These are phyloP conservation scores for Ophiocordyceps camponoti-leonardi DNA, from an alignment of 2,329 filamentous ascomycete genomes.

Conservation along the genomic window DNA sequence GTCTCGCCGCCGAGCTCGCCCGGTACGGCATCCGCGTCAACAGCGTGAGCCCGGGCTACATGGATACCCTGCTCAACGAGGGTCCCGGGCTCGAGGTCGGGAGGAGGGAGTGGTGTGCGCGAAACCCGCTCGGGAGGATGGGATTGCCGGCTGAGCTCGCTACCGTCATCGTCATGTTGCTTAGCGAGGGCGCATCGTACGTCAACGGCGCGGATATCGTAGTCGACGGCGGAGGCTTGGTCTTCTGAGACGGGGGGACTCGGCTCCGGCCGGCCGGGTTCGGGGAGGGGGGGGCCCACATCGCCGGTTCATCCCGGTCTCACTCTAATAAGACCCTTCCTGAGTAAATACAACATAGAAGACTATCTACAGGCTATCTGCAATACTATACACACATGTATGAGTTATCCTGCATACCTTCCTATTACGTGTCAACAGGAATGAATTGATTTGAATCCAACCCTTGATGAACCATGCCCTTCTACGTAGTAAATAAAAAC, in stretches of 20 bases:
- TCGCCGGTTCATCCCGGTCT: too few species aligned
- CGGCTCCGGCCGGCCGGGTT: not conserved
- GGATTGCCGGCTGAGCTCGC: slow-evolving; percentile 44
- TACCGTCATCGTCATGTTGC: slow-evolving; percentile 42
- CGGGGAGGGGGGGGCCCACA: too few species aligned
- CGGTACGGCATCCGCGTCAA: slow-evolving; percentile 55
- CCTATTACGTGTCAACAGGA: too few species aligned
- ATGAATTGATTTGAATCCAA: too few species aligned
- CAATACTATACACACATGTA: too few species aligned
- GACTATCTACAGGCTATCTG: too few species aligned
- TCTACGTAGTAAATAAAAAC: not conserved
- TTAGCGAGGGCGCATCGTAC: slow-evolving; percentile 44
- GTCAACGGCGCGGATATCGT: slow-evolving; percentile 52
- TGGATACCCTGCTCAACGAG: slow-evolving; percentile 60
- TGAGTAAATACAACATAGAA: too few species aligned
- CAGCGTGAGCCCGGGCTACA: slow-evolving; percentile 55
- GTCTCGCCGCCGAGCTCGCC: slow-evolving; percentile 58
- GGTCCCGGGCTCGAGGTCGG: slow-evolving; percentile 38
- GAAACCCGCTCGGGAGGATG: slow-evolving; percentile 50
- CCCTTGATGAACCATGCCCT: too few species aligned
- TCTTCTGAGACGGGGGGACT: slow-evolving; percentile 3
- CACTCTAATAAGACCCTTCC: too few species aligned
- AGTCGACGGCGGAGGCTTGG: slow-evolving; percentile 36
- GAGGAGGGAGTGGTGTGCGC: slow-evolving; percentile 35
- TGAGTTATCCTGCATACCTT: too few species aligned